Base-by-base conservation (phyloP, 2,329 filamentous ascomycete species). In the Coniella vitis region DNA sequence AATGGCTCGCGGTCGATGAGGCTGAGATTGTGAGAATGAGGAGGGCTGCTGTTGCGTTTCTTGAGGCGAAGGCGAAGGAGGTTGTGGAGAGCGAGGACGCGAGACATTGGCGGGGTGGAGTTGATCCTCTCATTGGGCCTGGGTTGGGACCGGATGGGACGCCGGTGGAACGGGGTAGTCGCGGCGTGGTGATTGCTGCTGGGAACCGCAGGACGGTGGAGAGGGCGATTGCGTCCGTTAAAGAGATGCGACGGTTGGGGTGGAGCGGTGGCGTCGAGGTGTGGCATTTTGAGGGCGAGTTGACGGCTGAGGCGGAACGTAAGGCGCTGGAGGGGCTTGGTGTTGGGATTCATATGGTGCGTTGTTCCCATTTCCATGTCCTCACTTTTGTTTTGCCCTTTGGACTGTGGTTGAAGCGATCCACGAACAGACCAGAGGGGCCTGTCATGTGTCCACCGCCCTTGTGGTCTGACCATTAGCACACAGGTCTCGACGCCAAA, bases 231-330 rank as follows among this genome's bases (percentile, higher is more conserved):
- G 38, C 29, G 3, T 53, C 47, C 20, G 32, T 53, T 16, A 43
- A 20, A 42, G 47, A 53, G 47, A 34, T 50, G 16, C 38, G 40
- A 47, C 38, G 42, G 47, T 38, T 53, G 17, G 51, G 51, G 9
- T 53, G 51, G 51, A 32, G 31, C 38, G 47, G 38, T 17, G 44
- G 39, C 13, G 45, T 53, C 20, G 51, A 53, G 36, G 44, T 53
- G 5, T 53, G 45, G n/a, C 51, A 53, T 19, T 53, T 53, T 13
- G 51, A 53, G 39, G 51, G 48, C 4, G 51, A 53, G 43, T n/a
- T 53, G 43, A 35, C 29, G 9, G 51, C 41, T 13, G 47, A 47
- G 31, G 16, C 31, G 14, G 43, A 50, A 10, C 41, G 44, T 22
- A 32, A n/a, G 29, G 29, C 38, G 39, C 32, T 53, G 35, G 36